Conservation (phyloP, 2,329 filamentous ascomycete species). For the Cladosporium sp. region DNA sequence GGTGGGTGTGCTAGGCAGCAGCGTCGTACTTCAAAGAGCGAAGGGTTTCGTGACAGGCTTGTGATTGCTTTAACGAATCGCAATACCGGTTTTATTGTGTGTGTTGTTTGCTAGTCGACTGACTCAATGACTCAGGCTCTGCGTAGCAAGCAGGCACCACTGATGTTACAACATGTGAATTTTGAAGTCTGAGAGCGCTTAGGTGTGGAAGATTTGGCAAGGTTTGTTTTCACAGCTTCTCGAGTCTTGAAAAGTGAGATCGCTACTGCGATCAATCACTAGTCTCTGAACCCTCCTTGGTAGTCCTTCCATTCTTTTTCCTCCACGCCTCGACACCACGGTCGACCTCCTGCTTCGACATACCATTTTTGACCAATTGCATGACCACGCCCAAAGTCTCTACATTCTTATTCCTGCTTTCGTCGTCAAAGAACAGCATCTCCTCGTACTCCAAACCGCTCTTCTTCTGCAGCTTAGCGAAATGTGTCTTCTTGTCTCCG, state of each 20-base stretch:
- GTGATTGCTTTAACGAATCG: background rate
- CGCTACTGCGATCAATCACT: background rate
- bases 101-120: background rate
- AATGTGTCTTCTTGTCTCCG: constrained; percentile 81
- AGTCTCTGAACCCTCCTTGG: constrained; percentile 25
- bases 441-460: constrained; percentile 74
- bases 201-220: background rate
- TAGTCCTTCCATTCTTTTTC: constrained; percentile 60
- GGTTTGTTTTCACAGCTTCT: background rate
- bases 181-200: background rate
- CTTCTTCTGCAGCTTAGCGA: constrained; percentile 69
- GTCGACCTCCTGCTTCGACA: constrained; percentile 76
- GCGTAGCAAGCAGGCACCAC: background rate
- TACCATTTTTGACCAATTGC: constrained; percentile 76
- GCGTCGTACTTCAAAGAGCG: background rate
- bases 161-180: background rate
- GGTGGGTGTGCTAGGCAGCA: background rate
- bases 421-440: constrained; percentile 96
- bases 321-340: constrained; percentile 80
- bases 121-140: background rate
- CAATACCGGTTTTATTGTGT: background rate
- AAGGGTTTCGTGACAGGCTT: background rate
- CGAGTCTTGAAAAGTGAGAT: background rate
- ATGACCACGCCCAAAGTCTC: constrained; percentile 80
- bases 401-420: constrained; percentile 84